phyloP scores from a whole-genome alignment of 2,329 filamentous ascomycete genomes.

The Sarocladiaceae sp. region DNA sequence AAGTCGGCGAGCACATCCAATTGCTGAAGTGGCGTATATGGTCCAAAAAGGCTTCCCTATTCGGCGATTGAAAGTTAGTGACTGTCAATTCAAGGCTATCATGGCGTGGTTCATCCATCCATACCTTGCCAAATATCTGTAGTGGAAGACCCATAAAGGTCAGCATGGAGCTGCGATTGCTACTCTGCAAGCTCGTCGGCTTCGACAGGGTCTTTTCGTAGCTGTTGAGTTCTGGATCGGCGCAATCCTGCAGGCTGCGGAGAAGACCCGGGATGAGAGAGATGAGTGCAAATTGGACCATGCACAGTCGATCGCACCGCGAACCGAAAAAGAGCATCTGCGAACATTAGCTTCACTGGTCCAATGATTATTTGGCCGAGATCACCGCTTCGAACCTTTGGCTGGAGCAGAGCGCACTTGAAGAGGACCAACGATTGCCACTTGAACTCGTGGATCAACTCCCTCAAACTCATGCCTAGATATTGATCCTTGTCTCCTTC shows the following conservation, averaged over 20 bases:
- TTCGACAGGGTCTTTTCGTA: conserved; percentile 72
- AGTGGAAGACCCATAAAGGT: conserved; percentile 92
- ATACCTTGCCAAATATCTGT: conserved; percentile 88
- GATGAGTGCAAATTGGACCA: conserved; percentile 96
- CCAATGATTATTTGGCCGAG: conserved; percentile 11
- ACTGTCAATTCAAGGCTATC: background rate
- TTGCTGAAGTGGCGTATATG: conserved; percentile 94
- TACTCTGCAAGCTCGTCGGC: conserved; percentile 84
- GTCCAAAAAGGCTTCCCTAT: conserved; percentile 88
- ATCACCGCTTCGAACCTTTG: conserved; percentile 62
- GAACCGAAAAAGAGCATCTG: conserved; percentile 98
- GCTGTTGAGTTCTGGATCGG: conserved; percentile 84
- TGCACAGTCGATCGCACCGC: conserved; percentile 92
- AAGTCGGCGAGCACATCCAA: conserved; percentile 90
- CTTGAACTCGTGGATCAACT: conserved; percentile 90
- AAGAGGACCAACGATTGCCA: conserved; percentile 91
- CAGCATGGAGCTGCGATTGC: conserved; percentile 83
- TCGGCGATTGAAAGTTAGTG: background rate
- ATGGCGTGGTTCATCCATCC: conserved; percentile 10
- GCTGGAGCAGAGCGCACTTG: conserved; percentile 90
- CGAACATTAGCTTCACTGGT: background rate
- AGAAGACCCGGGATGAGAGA: conserved; percentile 92
- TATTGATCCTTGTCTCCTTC: conserved; percentile 80
- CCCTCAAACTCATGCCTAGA: conserved; percentile 80
- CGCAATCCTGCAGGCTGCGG: conserved; percentile 87